phyloP scores from a whole-genome alignment of 139 green algal species.

The Volvox africanus region DNA sequence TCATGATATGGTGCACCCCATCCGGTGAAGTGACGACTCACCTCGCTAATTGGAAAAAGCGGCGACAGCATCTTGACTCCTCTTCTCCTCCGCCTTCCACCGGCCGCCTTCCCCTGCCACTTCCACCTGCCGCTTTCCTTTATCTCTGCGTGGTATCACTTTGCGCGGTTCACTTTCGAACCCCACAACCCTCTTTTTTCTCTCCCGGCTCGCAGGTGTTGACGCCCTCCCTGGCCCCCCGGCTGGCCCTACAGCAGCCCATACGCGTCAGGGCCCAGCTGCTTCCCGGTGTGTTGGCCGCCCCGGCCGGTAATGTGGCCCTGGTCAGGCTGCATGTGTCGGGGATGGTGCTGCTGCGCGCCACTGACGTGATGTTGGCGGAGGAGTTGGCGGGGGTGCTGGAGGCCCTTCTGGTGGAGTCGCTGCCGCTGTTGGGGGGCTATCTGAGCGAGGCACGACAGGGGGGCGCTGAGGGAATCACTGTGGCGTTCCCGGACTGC shows the following conservation, averaged over 20 bases:
- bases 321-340: conserved; percentile 15
- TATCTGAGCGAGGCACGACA: conserved; percentile 11
- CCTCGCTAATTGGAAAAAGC: too few relatives aligned
- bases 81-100: too few relatives aligned
- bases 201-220: not conserved
- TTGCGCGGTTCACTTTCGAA: too few relatives aligned
- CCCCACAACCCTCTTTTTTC: too few relatives aligned
- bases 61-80: too few relatives aligned
- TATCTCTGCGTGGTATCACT: too few relatives aligned
- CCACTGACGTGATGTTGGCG: not conserved
- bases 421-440: not conserved
- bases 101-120: too few relatives aligned
- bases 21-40: too few relatives aligned
- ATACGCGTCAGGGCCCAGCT: conserved; percentile 14
- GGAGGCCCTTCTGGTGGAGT: conserved; percentile 32
- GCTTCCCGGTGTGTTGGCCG: conserved; percentile 5
- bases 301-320: not conserved
- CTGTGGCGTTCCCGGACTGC: conserved; percentile 17
- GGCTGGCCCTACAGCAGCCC: conserved; percentile 6
- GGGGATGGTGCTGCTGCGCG: conserved; percentile 6
- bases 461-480: conserved; percentile 5
- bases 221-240: not conserved
- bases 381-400: not conserved
- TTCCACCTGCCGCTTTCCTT: too few relatives aligned
- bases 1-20: too few relatives aligned